These are phyloP conservation scores for Paxillus rubicundulus DNA, from an alignment of 768 basidiomycete genomes.

Conservation along the genomic window DNA sequence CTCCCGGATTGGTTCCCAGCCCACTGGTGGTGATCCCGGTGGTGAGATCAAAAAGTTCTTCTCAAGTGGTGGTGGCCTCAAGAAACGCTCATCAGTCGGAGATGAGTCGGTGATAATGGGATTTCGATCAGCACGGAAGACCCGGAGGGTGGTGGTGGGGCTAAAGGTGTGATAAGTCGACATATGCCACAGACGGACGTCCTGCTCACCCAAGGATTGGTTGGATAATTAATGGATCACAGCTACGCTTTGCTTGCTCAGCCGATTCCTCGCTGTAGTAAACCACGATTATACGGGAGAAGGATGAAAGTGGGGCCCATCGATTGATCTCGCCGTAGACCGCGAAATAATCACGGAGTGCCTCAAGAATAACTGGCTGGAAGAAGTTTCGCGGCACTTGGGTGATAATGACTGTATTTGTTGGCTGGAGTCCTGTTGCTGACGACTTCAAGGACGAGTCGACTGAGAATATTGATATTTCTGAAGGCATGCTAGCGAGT, in stretches of 20 bases:
- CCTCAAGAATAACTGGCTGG: conserved; percentile 60
- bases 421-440: conserved; percentile 30
- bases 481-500: conserved; percentile 20
- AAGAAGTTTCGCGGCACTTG: conserved; percentile 78
- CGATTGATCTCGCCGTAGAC: conserved; percentile 79
- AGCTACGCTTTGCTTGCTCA: conserved; percentile 60
- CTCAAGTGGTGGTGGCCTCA: conserved; percentile 75
- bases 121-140: conserved; percentile 72
- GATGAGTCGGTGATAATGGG: conserved; percentile 46
- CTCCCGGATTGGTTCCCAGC: conserved; percentile 91
- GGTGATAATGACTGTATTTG: conserved; percentile 86
- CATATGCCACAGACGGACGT: conserved; percentile 5
- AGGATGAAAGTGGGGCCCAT: conserved; percentile 85
- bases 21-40: conserved; percentile 94
- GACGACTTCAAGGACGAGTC: neutral
- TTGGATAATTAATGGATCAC: conserved; percentile 63
- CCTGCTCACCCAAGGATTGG: conserved; percentile 49
- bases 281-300: conserved; percentile 81
- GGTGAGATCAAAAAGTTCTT: conserved; percentile 98
- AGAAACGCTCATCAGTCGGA: conserved; percentile 30
- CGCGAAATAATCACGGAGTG: conserved; percentile 70
- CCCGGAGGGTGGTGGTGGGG: conserved; percentile 51
- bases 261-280: conserved; percentile 64
- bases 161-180: conserved; percentile 34
- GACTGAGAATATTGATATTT: conserved; percentile 26